phyloP scores from a whole-genome alignment of 2,329 filamentous ascomycete genomes.

The Lecanicillium sp. region DNA sequence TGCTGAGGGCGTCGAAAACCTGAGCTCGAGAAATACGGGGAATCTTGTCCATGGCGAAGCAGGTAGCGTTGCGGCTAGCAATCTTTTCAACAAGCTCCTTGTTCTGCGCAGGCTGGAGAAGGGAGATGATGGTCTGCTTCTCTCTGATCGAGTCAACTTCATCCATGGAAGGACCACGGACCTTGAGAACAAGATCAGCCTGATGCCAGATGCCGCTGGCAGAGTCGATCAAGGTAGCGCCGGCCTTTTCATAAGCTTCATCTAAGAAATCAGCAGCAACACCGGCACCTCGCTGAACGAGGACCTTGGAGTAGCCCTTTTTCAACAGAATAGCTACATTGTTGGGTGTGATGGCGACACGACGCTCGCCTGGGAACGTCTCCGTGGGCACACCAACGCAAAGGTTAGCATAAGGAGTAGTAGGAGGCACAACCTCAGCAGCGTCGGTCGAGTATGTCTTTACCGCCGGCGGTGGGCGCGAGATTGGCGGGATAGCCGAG shows the following conservation, averaged over 20 bases:
- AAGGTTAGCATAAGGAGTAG: slow-evolving; percentile 60
- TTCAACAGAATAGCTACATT: slow-evolving; percentile 77
- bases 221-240: slow-evolving; percentile 66
- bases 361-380: slow-evolving; percentile 68
- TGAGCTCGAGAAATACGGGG: slow-evolving; percentile 84
- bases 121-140: slow-evolving; percentile 69
- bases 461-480: slow-evolving; percentile 12
- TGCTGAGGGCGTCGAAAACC: slow-evolving; percentile 80
- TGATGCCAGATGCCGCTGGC: slow-evolving; percentile 61
- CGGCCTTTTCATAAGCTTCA: slow-evolving; percentile 66
- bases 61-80: slow-evolving; percentile 60
- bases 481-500: slow-evolving; percentile 20
- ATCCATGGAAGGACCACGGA: slow-evolving; percentile 62
- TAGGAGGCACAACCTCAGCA: slow-evolving; percentile 28
- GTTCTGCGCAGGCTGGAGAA: slow-evolving; percentile 78
- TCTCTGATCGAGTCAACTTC: slow-evolving; percentile 62
- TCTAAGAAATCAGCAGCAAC: slow-evolving; percentile 71
- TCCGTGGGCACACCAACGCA: slow-evolving; percentile 75
- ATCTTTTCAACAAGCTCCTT: slow-evolving; percentile 65
- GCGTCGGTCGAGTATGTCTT: slow-evolving; percentile 33
- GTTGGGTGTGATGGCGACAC: slow-evolving; percentile 76
- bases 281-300: slow-evolving; percentile 78
- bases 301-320: slow-evolving; percentile 70
- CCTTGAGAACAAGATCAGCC: slow-evolving; percentile 76
- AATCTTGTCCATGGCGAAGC: slow-evolving; percentile 90